Evolutionary conservation across 106 monocot species (phyloP), one percentile per base, ranked within the genome.

Genomic region (Gastrodia elata): DNA sequence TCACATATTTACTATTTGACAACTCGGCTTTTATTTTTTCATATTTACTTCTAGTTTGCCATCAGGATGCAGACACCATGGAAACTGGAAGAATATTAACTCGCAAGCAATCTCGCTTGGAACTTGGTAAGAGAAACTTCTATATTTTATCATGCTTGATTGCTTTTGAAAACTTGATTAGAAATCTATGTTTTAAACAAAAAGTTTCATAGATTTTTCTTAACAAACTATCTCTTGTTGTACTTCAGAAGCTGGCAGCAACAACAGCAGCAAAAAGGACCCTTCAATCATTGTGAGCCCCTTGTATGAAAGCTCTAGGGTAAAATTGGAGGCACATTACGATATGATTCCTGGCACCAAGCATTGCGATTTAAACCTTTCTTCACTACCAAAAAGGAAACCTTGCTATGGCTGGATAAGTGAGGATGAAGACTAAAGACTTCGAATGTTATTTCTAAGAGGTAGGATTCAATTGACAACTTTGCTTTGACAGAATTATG

Each of bases 211-310:
- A 26, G 57, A 57, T 57, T 57, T 57, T n/a, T n/a, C n/a, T 57
- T 4, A 6, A 26, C 0, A 57, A 8, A 57, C 22, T 3, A 6
- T 57, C 18, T 57, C 25, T 46, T 46, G 57, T 57, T 57, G 22
- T 57, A 6, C 56, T 57, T 57, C 57, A 57, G 57, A 57, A 57
- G 57, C 57, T 57, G 26, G 26, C 5, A 57, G 57, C 57, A 57
- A 26, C 1, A 8, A 2, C 57, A 57, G 4, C 26, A 57, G 25
- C n/a, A n/a, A n/a, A n/a, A n/a, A n/a, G 18, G 57, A 25, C 26
- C 4, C 26, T 57, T 26, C 57, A 57, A 8, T 22, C 22, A 26
- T 57, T 5, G 57, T 26, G 57, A 25, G 8, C 22, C 26, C 25
- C 18, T 57, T 18, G 18, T 1, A 0, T 57, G 57, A 57, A 26